phyloP scores from a whole-genome alignment of 371 early-diverging fungal genomes.

The Mucor velutinosus region DNA sequence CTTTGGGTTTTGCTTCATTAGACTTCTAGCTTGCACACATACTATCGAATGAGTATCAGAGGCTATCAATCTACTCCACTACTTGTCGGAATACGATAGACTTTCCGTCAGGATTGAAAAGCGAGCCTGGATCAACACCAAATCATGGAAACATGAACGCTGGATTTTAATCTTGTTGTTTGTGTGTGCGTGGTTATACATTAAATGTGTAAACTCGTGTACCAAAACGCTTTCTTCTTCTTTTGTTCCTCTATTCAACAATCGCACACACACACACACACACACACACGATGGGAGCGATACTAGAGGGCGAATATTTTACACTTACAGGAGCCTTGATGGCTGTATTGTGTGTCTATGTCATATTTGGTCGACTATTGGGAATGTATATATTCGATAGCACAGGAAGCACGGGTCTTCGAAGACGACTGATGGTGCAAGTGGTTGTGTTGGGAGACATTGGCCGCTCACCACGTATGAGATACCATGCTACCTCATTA shows the following conservation, averaged over 20 bases:
- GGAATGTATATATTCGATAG: slow-evolving; percentile 41
- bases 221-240: neutral
- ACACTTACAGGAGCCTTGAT: slow-evolving; percentile 38
- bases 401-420: slow-evolving; percentile 19
- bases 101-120: neutral
- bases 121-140: neutral
- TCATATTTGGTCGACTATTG: slow-evolving; percentile 37
- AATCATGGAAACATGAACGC: neutral
- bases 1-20: too few species aligned
- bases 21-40: too few species aligned
- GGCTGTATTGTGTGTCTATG: slow-evolving; percentile 41
- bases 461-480: slow-evolving; percentile 95
- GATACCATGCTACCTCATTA: slow-evolving; percentile 87
- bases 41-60: too few species aligned
- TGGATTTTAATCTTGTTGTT: neutral
- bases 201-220: neutral
- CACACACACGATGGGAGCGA: neutral
- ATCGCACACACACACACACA: neutral
- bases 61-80: too few species aligned
- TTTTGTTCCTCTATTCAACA: neutral
- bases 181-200: neutral
- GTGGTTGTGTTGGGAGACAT: slow-evolving; percentile 91
- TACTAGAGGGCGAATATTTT: slow-evolving; percentile 4
- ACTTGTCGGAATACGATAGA: too few species aligned
- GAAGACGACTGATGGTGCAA: slow-evolving; percentile 46